Base-by-base conservation (phyloP, 2,329 filamentous ascomycete genomes). In the Calonectria pseudoturangicola region DNA sequence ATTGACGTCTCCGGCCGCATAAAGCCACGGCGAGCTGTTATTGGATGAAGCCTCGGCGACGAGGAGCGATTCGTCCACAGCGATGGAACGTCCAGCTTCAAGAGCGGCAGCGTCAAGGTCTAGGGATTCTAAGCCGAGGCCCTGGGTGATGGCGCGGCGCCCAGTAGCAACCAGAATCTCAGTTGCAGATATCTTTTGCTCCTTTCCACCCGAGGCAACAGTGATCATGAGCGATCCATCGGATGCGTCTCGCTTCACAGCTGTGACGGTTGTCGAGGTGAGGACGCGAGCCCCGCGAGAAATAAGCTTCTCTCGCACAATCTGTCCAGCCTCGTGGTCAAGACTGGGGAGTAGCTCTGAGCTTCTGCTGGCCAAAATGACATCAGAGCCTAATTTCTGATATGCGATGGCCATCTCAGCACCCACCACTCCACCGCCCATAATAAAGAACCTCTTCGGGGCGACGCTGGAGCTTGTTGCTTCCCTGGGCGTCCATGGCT, bases 1-100 rank as follows among this genome's bases (percentile, higher is more conserved):
- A 60, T 60, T 60, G 13, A 60, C 54, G 13, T 60, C 54, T 4
- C 54, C 54, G 16, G 54, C 54, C 15, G 54, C 36, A 41, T 60
- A 60, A 39, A 60, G 54, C 54, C 54, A 60, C 18, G 33, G 54
- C 6, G 33, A 27, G 2, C 16, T 25, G 10, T n/a, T 18, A 28
- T 60, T 60, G 7, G 54, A 60, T 16, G 54, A 18, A 16, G 33
- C 54, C 3, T 39, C 54, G 36, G 54, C 5, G n/a, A 60, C 33
- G 2, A 60, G 54, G 25, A 60, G 54, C 13, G 54, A 60, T 16
- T 60, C 54, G 4, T 60, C 54, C 3, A 60, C 54, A 8, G 54
- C 13, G 7, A 60, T 60, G 25, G 54, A 13, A 21, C 54, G 54
- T 36, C 54, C 54, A 18, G 36, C 33, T 25, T 60, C 54, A 4